Evolutionary conservation across 345 rosid genomes (phyloP), one percentile per base, ranked within the genome.

Genomic region (Gossypium ekmanianum): DNA sequence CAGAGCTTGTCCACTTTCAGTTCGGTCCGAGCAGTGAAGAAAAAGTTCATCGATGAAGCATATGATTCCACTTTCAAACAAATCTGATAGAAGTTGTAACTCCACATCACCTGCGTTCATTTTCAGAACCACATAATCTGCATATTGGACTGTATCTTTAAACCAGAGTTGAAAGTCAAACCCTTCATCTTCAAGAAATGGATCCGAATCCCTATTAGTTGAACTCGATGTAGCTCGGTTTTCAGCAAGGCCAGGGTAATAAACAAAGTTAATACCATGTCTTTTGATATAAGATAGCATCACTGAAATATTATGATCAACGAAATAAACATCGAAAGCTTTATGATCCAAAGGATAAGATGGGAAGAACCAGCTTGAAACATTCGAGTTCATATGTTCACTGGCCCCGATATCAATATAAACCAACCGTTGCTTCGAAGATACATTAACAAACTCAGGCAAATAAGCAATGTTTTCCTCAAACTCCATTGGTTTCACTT

Each of bases 141-240:
- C 92, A 3, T 79, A 72, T 73, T 75, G 84, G 2, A 91, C 89
- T 16, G 95, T 92, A 58, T 94, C 92, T 50, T 79, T 85, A 76
- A 94, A 91, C 98, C 98, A 94, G 22, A 70, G 85, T 16, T 87
- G 90, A 73, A 94, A 88, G 80, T 91, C 83, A 59, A 94, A 94
- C 12, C 82, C 88, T 51, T 87, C 94, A 34, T 85, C 91, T 69
- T 80, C 91, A 2, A 78, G 72, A 7, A 66, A 85, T 11, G 90
- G 89, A 77, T 88, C 88, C 3, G 75, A 78, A 29, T 88, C 88
- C 51, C 82, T 84, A 2, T 73, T 74, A 41, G 76, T 93, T 24
- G 26, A 50, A 45, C n/a, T 17, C 2, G 71, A 14, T 44, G 63
- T 9, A 18, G 75, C 34, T 47, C 61, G 24, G 13, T 39, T 74